Conservation (phyloP, 1,284 basidiomycete genomes). For the Tilletia setariae region DNA sequence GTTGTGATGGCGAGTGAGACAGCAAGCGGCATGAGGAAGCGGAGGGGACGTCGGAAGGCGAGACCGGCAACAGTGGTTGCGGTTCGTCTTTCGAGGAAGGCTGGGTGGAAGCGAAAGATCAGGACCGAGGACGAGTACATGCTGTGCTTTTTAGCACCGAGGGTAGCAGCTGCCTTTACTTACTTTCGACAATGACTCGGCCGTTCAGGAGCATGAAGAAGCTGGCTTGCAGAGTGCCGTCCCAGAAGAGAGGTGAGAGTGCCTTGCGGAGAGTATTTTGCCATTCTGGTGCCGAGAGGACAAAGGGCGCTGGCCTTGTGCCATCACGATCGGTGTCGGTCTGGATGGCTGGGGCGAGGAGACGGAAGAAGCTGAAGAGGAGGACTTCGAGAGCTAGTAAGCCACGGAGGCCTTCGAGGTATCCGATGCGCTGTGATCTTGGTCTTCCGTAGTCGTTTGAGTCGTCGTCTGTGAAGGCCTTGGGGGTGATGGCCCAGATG, state of each 20-base stretch:
- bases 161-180: neutral
- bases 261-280: conserved; percentile 35
- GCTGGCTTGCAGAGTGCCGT: conserved; percentile 34
- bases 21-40: conserved; percentile 34
- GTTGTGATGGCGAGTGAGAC: conserved; percentile 32
- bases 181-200: conserved; percentile 28
- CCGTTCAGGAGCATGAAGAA: conserved; percentile 39
- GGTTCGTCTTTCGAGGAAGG: conserved; percentile 35
- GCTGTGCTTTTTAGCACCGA: neutral
- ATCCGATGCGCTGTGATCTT: conserved; percentile 20
- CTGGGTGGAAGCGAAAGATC: neutral
- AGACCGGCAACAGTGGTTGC: conserved; percentile 31
- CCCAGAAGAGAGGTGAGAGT: conserved; percentile 34
- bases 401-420: conserved; percentile 36
- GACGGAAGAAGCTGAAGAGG: conserved; percentile 41
- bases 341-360: conserved; percentile 41
- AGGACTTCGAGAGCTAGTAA: conserved; percentile 36
- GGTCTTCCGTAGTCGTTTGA: conserved; percentile 28
- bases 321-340: conserved; percentile 32
- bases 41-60: conserved; percentile 39
- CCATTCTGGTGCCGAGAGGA: conserved; percentile 23
- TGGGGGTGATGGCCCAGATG: conserved; percentile 25
- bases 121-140: neutral
- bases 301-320: conserved; percentile 30
- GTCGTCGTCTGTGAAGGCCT: conserved; percentile 22